Evolutionary conservation across 345 rosid genomes (phyloP), one percentile per base, ranked within the genome.

Genomic region (Bruguiera parviflora): DNA sequence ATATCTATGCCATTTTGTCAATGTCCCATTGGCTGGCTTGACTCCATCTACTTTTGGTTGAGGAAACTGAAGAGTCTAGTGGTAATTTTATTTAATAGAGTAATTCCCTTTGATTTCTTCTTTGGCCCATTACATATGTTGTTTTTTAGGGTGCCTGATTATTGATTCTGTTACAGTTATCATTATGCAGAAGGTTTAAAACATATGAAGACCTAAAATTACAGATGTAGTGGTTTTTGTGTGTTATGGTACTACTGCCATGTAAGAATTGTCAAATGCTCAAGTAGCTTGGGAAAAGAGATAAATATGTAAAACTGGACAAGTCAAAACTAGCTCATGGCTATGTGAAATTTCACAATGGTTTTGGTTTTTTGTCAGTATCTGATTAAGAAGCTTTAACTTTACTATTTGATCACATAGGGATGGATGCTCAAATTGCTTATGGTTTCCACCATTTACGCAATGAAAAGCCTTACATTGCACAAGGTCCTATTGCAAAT

Each of bases 351-450:
- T 22, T 53, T 33, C 2, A 18, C 11, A 21, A 56, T 37, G 37
- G 37, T 33, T 33, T 33, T 51, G n/a, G 53, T 18, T 16, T 15
- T 15, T 15, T 13, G 6, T 20, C n/a, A 51, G 18, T 51, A 51
- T 51, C n/a, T 51, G 18, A 0, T 20, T 18, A 15, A 20, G 53
- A 16, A 51, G 53, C 68, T 70, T 60, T 47, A 35, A 32, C 51
- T 65, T 31, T 37, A 31, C 62, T 71, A 47, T 66, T 24, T 49
- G 13, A 21, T 81, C 63, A 22, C 67, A 20, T 73, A 89, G 97
- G 99, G 64, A 95, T 95, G 97, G 99, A 92, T 79, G 98, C 99
- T 76, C 92, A 90, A 81, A 92, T 95, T 64, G 99, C 97, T 53
- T 92, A 95, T 65, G 96, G 96, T 22, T 92, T 95, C 81, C 99